Evolutionary conservation across 805 yeast species (phyloP), one percentile per base, ranked within the genome.

Genomic region (Starmerella sp.): DNA sequence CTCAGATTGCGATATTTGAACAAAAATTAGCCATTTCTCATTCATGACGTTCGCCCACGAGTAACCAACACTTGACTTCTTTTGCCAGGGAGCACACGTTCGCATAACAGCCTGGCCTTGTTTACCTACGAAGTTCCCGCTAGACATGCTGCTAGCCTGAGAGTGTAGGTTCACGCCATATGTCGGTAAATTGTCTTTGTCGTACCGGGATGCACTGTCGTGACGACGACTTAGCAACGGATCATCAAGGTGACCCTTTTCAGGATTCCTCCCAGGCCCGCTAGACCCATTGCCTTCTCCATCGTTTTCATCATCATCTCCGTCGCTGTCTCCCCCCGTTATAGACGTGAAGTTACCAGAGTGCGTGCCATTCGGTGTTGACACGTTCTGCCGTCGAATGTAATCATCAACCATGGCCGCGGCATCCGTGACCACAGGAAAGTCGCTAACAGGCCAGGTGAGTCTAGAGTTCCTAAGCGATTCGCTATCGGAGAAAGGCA

Each of bases 11-110:
- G 57, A 22, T 10, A 56, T 55, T 10, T 54, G 53, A 3, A 61
- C 62, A 34, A 62, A 60, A 3, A 63, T 50, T 0, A 62, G 56
- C 65, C 65, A 63, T 22, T 52, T 52, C n/a, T 55, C 44, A 8
- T 56, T 52, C 38, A 55, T 22, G 13, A 62, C 44, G 10, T 35
- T 36, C 5, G 63, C 55, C 28, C 41, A 55, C 2, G 64, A 56
- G 54, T 55, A 62, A 3, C 66, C 66, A 30, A 62, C 58, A 5
- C 63, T 56, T 1, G 60, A 59, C 17, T 51, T 34, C 10, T n/a
- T 6, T 28, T 43, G 17, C 38, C 32, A 56, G 3, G 60, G 62
- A 2, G 57, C 15, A 2, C 11, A 36, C 5, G 60, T 57, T 5
- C 54, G 54, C 62, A 58, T 45, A 5, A 51, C 17, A 1, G 60